Evolutionary conservation across 2,329 filamentous ascomycete species (phyloP), one percentile per base, ranked within the genome.

Genomic region (Juglanconis sp.): DNA sequence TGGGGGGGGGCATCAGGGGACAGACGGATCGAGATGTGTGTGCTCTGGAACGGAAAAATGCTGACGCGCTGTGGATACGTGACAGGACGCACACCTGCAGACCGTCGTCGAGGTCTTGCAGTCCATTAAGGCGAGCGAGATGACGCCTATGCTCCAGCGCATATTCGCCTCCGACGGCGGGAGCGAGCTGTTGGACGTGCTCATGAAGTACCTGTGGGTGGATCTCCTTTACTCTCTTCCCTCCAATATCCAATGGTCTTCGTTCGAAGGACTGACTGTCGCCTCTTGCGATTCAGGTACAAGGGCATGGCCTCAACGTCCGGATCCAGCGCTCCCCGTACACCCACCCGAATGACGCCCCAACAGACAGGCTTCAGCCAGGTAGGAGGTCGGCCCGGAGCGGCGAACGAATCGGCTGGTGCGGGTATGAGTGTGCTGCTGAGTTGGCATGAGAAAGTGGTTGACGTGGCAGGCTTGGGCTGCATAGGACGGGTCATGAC

Each of bases 391-490:
- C 76, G 86, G 57, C 81, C 84, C 7, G 80, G 79, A 32, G 78
- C 69, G 8, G 72, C 78, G 42, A 84, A 79, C 71, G 86, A 88
- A 71, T 89, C 91, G 51, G 88, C 91, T 64, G 90, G 91, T 40
- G 88, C 92, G 60, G 90, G 89, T 57, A 98, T 98, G 95, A 98
- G 95, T 72, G 95, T 99, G 55, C 75, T 99, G 72, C 80, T 99
- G 67, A 97, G 92, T 77, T 99, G 95, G 95, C 95, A 99, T 73
- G 95, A 99, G 81, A 99, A 97, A 84, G 85, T 97, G 64, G 92
- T 98, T 4, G 95, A 99, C 70, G 87, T 97, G 70, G 91, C 92
- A 42, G 95, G 95, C 31, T 81, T 92, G 67, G 95, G 95, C 49
- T 92, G 90, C 74, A 95, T 99, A 76, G 91, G 92, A 64, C 86